Conservation (phyloP, 2,329 filamentous ascomycete species). For the Lasiodiplodia theobromae region DNA sequence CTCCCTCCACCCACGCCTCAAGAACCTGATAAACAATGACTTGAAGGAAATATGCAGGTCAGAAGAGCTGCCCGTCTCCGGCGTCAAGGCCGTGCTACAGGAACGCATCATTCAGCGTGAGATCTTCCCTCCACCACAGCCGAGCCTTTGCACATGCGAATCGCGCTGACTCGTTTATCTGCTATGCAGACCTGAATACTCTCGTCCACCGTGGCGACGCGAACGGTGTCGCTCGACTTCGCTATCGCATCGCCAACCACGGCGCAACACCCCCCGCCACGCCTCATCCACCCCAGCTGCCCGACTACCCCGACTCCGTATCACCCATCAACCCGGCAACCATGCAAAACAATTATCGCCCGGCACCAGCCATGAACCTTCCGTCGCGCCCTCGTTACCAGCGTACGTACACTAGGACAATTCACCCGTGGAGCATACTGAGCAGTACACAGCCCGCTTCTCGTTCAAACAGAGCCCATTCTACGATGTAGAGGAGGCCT, state of each 20-base stretch:
- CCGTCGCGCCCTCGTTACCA: slow-evolving; percentile 15
- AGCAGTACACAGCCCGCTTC: slow-evolving; percentile 48
- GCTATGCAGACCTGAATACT: slow-evolving; percentile 47
- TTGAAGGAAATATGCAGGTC: slow-evolving; percentile 78
- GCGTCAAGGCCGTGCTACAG: slow-evolving; percentile 85
- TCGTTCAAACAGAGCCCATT: slow-evolving; percentile 84
- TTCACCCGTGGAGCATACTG: slow-evolving; percentile 28
- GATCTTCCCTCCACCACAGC: slow-evolving; percentile 46
- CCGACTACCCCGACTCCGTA: slow-evolving; percentile 32
- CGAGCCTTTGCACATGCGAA: slow-evolving; percentile 31
- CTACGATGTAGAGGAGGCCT: slow-evolving; percentile 71
- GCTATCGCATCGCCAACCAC: slow-evolving; percentile 50
- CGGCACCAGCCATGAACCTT: slow-evolving; percentile 30
- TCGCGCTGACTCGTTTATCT: slow-evolving; percentile 9
- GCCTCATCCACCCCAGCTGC: slow-evolving; percentile 35
- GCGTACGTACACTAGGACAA: not conserved
- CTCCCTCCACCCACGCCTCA: slow-evolving; percentile 55
- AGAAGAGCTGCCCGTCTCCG: slow-evolving; percentile 78
- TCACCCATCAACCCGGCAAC: slow-evolving; percentile 34
- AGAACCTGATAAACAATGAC: slow-evolving; percentile 67
- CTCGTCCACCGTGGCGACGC: slow-evolving; percentile 45
- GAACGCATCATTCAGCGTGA: slow-evolving; percentile 78
- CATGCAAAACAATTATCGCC: slow-evolving; percentile 34
- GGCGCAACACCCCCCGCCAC: slow-evolving; percentile 44
- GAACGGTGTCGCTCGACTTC: slow-evolving; percentile 46